Base-by-base conservation (phyloP, 2,329 filamentous ascomycete genomes). In the Alternaria sp. region DNA sequence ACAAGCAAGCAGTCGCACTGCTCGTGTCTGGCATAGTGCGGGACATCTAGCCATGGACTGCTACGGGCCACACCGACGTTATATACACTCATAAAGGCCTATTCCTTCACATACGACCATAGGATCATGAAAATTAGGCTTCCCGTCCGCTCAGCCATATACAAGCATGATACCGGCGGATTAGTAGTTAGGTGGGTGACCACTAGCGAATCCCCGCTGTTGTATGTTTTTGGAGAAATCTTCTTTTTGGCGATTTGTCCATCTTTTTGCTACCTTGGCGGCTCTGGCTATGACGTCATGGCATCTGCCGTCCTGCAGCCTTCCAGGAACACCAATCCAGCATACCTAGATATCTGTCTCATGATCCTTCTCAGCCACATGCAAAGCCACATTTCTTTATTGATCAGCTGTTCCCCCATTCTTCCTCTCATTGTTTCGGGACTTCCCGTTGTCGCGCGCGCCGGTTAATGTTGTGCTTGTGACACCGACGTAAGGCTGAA, bases 401-500 rank as follows among this genome's bases (percentile, higher is more conserved):
- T 17, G 19, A 28, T 54, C 32, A 44, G 21, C 36, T 54, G 19
- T 52, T 52, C 13, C 19, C 25, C 9, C 19, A 9, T 52, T 13
- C 13, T 52, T 52, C 11, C 2, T 40, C 15, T 40, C 49, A 32
- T 25, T 40, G 3, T 36, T 40, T 40, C 30, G 23, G 23, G n/a
- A 43, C 30, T 5, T 54, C 8, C 12, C 23, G 21, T 7, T 54
- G 32, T 32, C 52, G 49, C 49, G 4, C 1, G 9, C 25, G 10
- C 49, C 30, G 12, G 12, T 19, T 13, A 2, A 44, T 54, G 23
- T 40, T 40, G 52, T 54, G 52, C 55, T 44, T 58, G 69, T 63
- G 62, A 66, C 62, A 57, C 57, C 10, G 45, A 26, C 44, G 19
- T 30, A 32, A 47, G 57, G 36, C 36, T 47, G 30, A 40, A 17